These are phyloP conservation scores for Gentiana dahurica DNA, from an alignment of 257 asterid species.

Conservation along the genomic window DNA sequence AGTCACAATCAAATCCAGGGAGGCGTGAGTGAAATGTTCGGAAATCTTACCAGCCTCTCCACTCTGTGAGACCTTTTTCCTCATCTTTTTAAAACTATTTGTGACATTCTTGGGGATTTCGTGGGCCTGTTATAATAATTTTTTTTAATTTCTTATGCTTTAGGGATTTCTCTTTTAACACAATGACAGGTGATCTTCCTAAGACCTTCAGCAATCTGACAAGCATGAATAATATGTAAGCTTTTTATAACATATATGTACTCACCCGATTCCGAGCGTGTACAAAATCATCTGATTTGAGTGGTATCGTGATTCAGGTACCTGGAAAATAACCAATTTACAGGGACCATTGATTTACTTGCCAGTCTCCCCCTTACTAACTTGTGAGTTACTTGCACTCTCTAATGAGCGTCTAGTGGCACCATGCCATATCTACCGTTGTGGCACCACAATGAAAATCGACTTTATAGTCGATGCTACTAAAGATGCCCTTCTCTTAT, in stretches of 20 bases:
- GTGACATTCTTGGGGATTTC: too few species aligned
- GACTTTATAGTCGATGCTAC: too few species aligned
- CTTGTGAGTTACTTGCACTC: slow-evolving; percentile 40
- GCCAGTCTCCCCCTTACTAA: slow-evolving; percentile 75
- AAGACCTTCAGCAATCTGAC: slow-evolving; percentile 50
- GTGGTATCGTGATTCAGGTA: slow-evolving; percentile 40
- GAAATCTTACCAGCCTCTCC: slow-evolving; percentile 50
- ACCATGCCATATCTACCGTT: too few species aligned
- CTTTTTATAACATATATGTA: neutral
- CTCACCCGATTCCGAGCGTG: neutral
- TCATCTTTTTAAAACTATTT: neutral
- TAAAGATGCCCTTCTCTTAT: neutral
- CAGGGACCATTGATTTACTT: slow-evolving; percentile 79
- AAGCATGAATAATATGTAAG: slow-evolving; percentile 62
- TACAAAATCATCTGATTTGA: slow-evolving; percentile 8
- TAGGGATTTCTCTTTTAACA: slow-evolving; percentile 88
- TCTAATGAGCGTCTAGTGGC: too few species aligned
- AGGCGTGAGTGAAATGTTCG: slow-evolving; percentile 41
- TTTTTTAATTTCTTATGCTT: slow-evolving; percentile 13
- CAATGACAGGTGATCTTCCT: slow-evolving; percentile 77
- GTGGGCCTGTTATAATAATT: neutral
- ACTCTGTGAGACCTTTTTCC: slow-evolving; percentile 50
- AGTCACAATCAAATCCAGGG: slow-evolving; percentile 72
- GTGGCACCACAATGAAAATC: too few species aligned
- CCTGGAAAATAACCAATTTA: slow-evolving; percentile 84